These are phyloP conservation scores for Alternaria ventricosa DNA, from an alignment of 2,329 filamentous ascomycete genomes.

Conservation along the genomic window DNA sequence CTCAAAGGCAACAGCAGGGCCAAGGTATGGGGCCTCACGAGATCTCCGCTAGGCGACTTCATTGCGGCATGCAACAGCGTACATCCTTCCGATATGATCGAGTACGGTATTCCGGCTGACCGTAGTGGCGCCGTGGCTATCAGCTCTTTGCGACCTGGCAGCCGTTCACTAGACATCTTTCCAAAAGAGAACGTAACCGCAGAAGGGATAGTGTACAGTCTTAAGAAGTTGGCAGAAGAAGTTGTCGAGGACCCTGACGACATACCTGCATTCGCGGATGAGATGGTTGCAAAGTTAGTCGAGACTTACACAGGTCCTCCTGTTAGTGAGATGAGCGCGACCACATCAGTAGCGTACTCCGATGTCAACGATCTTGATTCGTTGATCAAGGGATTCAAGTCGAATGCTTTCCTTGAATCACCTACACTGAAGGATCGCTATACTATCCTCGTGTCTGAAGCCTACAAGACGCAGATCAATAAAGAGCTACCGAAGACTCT, in stretches of 20 bases:
- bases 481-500: slow-evolving; percentile 31
- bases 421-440: slow-evolving; percentile 41
- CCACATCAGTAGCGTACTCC: not conserved
- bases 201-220: slow-evolving; percentile 42
- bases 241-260: slow-evolving; percentile 34
- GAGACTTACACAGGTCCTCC: slow-evolving; percentile 15
- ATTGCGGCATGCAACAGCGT: slow-evolving; percentile 58
- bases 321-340: not conserved
- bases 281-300: slow-evolving; percentile 31
- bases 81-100: slow-evolving; percentile 64
- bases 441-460: slow-evolving; percentile 35
- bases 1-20: slow-evolving; percentile 58
- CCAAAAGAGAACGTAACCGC: slow-evolving; percentile 30
- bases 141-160: slow-evolving; percentile 29
- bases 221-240: slow-evolving; percentile 44
- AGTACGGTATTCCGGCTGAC: slow-evolving; percentile 60
- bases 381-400: slow-evolving; percentile 30
- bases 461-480: slow-evolving; percentile 27
- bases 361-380: slow-evolving; percentile 3
- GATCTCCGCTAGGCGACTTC: slow-evolving; percentile 55
- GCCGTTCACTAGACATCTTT: slow-evolving; percentile 22
- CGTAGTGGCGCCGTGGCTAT: slow-evolving; percentile 51
- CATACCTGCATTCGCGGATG: slow-evolving; percentile 26
- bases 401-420: slow-evolving; percentile 28
- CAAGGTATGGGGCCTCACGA: slow-evolving; percentile 61